Percentiles rank a stretch among this genome's conserved stretches.
Evolutionary conservation across 1,284 basidiomycete genomes (phyloP).

Genomic region (Fomitopsis palustris): DNA sequence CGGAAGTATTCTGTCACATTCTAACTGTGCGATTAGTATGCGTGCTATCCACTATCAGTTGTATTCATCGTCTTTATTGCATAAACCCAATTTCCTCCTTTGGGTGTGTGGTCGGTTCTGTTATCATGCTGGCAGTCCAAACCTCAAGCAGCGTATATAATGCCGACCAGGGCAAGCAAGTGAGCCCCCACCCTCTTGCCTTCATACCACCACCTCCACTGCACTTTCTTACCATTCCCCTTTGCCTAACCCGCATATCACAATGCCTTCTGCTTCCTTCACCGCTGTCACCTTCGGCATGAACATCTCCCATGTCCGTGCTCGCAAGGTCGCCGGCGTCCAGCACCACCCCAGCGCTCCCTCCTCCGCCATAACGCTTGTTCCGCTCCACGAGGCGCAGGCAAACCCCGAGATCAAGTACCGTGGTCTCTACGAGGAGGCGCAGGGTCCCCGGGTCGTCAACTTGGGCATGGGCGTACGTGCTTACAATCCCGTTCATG

Average conservation of each 20-base stretch:
- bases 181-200: neutral
- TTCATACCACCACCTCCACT: neutral
- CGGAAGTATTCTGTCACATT: no score
- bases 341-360: neutral
- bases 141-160: neutral
- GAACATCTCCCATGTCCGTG: neutral
- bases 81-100: neutral
- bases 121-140: neutral
- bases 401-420: neutral
- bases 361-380: neutral
- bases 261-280: neutral
- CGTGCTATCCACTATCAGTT: no score
- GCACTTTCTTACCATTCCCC: no score
- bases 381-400: neutral
- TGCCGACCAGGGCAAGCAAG: neutral
- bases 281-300: neutral
- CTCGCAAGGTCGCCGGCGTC: neutral
- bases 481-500: neutral
- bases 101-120: neutral
- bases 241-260: neutral
- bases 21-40: no score
- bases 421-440: neutral
- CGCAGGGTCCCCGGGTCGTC: neutral
- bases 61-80: neutral
- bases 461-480: neutral